Evolutionary conservation across 495 filamentous ascomycete genomes (phyloP).

Genomic region (Annulohypoxylon bovei): DNA sequence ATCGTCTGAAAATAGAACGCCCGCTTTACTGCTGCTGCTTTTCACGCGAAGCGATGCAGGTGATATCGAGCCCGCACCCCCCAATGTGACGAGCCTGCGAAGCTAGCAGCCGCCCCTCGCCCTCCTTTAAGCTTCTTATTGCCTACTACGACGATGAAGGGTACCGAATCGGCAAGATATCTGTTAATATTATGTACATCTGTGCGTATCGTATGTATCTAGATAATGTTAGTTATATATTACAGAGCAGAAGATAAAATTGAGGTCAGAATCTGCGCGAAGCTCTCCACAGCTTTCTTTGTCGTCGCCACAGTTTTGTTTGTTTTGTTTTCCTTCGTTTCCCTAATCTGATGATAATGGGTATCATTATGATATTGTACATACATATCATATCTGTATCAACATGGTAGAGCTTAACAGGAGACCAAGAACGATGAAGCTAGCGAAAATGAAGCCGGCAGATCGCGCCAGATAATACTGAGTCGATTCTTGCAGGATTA

Average conservation of each 20-base stretch:
- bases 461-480: conserved; percentile 32
- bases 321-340: too few relatives aligned
- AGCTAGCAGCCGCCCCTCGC: conserved; percentile 34
- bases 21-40: conserved; percentile 17
- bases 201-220: not conserved
- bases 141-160: conserved; percentile 15
- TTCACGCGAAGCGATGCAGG: conserved; percentile 43
- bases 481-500: conserved; percentile 16
- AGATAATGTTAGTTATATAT: not conserved
- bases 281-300: conserved; percentile 16
- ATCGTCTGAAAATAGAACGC: conserved; percentile 36
- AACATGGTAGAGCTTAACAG: conserved; percentile 32
- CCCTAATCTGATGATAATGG: conserved; percentile 32
- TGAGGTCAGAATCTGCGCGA: conserved; percentile 5
- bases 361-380: conserved; percentile 7
- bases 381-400: conserved; percentile 37
- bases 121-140: conserved; percentile 37
- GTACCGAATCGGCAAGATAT: conserved; percentile 10
- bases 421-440: conserved; percentile 14
- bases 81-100: conserved; percentile 31
- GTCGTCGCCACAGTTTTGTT: conserved; percentile 19
- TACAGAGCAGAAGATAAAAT: not conserved
- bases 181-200: conserved; percentile 11
- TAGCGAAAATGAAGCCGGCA: conserved; percentile 40
- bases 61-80: conserved; percentile 32